These are phyloP conservation scores for Immersiella caudata DNA, from an alignment of 495 filamentous ascomycete species.

Conservation along the genomic window DNA sequence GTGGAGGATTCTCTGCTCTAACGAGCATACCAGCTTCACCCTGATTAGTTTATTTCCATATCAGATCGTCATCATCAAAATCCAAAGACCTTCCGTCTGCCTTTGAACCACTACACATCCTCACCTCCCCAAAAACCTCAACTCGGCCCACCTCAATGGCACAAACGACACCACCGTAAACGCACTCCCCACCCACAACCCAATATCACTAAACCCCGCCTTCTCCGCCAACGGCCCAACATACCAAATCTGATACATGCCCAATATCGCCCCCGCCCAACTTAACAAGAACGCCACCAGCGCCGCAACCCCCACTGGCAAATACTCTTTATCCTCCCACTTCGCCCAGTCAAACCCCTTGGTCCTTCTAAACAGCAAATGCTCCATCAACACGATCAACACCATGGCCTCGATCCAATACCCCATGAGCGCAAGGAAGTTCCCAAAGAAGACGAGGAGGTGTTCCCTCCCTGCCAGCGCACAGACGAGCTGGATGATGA, in stretches of 20 bases:
- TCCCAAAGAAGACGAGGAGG: conserved; percentile 67
- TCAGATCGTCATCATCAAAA: no score
- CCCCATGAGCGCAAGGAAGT: conserved; percentile 74
- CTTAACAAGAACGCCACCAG: conserved; percentile 66
- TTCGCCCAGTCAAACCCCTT: conserved; percentile 61
- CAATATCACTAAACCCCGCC: conserved; percentile 42
- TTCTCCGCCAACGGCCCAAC: conserved; percentile 60
- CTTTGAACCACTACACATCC: neutral
- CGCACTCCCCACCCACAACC: conserved; percentile 54
- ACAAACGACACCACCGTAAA: conserved; percentile 55
- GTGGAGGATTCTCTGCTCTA: no score
- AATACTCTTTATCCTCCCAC: conserved; percentile 61
- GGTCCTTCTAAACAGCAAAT: conserved; percentile 60
- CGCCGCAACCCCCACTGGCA: conserved; percentile 66
- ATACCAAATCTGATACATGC: conserved; percentile 71
- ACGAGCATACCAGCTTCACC: no score
- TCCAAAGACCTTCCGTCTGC: no score
- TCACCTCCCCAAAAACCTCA: conserved; percentile 42
- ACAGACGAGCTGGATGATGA: conserved; percentile 64
- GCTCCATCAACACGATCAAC: conserved; percentile 64
- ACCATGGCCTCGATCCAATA: conserved; percentile 73
- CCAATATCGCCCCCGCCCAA: conserved; percentile 69
- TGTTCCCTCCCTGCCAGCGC: conserved; percentile 64
- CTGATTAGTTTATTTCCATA: no score
- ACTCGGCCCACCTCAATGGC: conserved; percentile 53